These are phyloP conservation scores for Malus sieversii DNA, from an alignment of 306 rosid genomes.

Conservation along the genomic window DNA sequence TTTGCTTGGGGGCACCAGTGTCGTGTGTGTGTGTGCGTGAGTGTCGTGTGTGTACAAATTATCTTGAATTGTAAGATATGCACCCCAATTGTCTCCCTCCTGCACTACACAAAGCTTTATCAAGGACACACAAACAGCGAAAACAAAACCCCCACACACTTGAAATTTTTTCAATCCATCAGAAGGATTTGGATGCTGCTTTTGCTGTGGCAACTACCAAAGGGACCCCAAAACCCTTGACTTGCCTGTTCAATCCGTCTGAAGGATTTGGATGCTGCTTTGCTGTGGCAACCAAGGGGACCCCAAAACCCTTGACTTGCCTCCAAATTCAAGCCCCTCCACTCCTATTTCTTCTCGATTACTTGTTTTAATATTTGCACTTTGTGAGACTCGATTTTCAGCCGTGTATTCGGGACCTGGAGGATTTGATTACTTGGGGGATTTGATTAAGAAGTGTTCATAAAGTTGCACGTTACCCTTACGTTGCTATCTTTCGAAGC, in stretches of 20 bases:
- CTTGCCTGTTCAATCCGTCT: background rate
- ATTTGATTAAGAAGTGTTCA: background rate
- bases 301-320: conserved; percentile 4
- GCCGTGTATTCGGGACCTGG: background rate
- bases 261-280: conserved; percentile 9
- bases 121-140: conserved; percentile 23
- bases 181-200: conserved; percentile 7
- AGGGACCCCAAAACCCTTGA: conserved; percentile 8
- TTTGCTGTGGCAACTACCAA: background rate
- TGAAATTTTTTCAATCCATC: background rate
- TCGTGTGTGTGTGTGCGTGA: background rate
- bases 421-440: background rate
- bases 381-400: background rate
- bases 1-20: conserved; percentile 20
- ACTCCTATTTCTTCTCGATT: conserved; percentile 2
- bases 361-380: background rate
- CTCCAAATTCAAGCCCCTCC: conserved; percentile 13
- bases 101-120: conserved; percentile 17
- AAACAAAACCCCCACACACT: conserved; percentile 4
- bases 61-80: conserved; percentile 21
- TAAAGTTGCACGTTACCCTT: background rate
- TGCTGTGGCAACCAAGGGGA: background rate
- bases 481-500: background rate
- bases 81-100: conserved; percentile 28
- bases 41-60: background rate